Evolutionary conservation across 805 yeast species (phyloP), one percentile per base, ranked within the genome.

Genomic region (Candida montana): DNA sequence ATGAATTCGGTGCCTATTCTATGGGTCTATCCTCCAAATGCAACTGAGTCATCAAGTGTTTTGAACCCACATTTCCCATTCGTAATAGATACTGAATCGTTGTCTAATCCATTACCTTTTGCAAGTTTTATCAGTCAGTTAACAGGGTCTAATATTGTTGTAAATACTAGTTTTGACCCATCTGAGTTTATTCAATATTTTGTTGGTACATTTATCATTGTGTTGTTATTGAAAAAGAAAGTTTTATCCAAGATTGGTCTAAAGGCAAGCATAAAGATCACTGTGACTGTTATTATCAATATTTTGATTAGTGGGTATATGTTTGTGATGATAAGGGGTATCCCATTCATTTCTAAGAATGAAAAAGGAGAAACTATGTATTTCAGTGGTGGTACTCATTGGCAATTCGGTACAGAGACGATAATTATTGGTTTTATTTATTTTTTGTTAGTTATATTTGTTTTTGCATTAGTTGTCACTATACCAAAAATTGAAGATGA

Each of bases 321-420:
- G 62, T 85, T 79, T 55, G 72, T 83, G 1, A 60, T 72, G 20
- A 79, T 80, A 39, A 68, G 80, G 49, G 69, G 70, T 1, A 76
- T 79, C 1, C 88, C 91, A 3, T 76, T 85, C 37, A 48, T 84
- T 16, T 79, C 81, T 1, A 67, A 64, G 41, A 65, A 72, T 52
- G 75, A 70, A 2, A 54, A 75, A 3, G 76, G 75, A 11, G 62
- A 65, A n/a, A 56, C 80, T 3, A 72, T 79, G 60, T 71, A 66
- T 50, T 71, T 81, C 42, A 73, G 83, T 44, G 87, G 87, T 12
- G 88, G 86, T 4, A 59, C 63, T 4, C 74, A 72, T 42, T 79
- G 78, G 67, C 91, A 83, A 61, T 78, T 83, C 59, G 91, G 93
- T 1, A 61, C 75, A 4, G 95, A 85, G 55, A 69, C 79, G 4